Conservation (phyloP, 116 monocot genomes). For the Trichopus zeylanicus region DNA sequence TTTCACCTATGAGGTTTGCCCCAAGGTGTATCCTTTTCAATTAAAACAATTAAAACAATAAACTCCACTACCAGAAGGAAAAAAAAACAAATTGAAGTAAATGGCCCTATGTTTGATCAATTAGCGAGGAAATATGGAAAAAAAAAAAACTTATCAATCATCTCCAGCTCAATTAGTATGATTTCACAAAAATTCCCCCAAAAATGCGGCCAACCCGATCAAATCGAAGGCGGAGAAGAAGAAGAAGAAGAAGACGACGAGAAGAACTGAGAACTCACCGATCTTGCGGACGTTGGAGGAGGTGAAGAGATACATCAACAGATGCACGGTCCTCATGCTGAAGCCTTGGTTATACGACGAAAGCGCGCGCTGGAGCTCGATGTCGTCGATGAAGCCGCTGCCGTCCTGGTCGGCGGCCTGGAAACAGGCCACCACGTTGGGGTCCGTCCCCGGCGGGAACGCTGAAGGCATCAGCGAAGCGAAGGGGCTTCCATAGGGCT, state of each 20-base stretch:
- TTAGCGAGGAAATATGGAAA: too few relatives aligned
- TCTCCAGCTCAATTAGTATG: too few relatives aligned
- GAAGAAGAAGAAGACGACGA: neutral
- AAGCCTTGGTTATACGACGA: slow-evolving; percentile 59
- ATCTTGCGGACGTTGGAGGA: slow-evolving; percentile 35
- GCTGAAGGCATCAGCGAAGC: slow-evolving; percentile 45
- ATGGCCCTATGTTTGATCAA: too few relatives aligned
- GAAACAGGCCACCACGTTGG: slow-evolving; percentile 76
- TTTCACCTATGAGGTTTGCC: too few relatives aligned
- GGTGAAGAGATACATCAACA: slow-evolving; percentile 61
- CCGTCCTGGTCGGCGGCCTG: slow-evolving; percentile 70
- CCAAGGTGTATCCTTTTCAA: too few relatives aligned
- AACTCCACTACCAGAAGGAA: too few relatives aligned
- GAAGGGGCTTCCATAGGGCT: slow-evolving; percentile 42
- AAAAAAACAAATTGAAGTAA: too few relatives aligned
- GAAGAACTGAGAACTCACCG: slow-evolving; percentile 18
- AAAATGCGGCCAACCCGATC: neutral
- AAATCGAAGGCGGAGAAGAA: neutral
- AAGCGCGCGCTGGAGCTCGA: slow-evolving; percentile 55
- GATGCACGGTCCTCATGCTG: slow-evolving; percentile 54
- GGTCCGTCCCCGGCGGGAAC: slow-evolving; percentile 75
- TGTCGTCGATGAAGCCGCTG: slow-evolving; percentile 72
- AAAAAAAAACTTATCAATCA: too few relatives aligned
- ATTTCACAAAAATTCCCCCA: too few relatives aligned
- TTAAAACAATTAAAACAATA: too few relatives aligned